Percentiles rank a stretch among this genome's conserved stretches.
phyloP scores from a whole-genome alignment of 2,329 filamentous ascomycete species.

The Diplodia sapinea region DNA sequence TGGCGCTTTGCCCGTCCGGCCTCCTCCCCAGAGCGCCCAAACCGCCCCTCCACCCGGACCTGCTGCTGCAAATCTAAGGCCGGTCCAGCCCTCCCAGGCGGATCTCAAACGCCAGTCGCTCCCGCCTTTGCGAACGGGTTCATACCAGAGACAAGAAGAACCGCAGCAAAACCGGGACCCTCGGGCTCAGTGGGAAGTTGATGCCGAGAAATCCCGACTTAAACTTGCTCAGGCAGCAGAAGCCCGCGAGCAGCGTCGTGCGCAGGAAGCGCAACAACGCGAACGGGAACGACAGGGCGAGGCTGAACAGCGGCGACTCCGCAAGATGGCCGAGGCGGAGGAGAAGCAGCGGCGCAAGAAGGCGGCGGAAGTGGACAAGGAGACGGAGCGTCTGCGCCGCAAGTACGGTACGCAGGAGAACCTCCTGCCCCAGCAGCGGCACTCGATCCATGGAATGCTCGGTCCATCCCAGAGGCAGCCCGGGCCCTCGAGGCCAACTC shows the following conservation, averaged over 20 bases:
- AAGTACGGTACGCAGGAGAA: constrained; percentile 62
- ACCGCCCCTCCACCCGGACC: constrained; percentile 18
- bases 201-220: constrained; percentile 56
- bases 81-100: constrained; percentile 17
- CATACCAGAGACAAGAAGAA: constrained; percentile 36
- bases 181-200: constrained; percentile 59
- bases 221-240: constrained; percentile 16
- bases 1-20: constrained; percentile 4
- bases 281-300: constrained; percentile 62
- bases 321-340: constrained; percentile 70
- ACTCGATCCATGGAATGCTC: constrained; percentile 5
- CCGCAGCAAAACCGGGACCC: constrained; percentile 55
- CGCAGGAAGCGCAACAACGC: constrained; percentile 53
- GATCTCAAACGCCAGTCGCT: constrained; percentile 41
- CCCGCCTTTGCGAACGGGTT: constrained; percentile 40
- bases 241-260: constrained; percentile 38
- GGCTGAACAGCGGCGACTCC: constrained; percentile 65
- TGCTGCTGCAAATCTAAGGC: neutral
- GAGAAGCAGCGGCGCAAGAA: constrained; percentile 59
- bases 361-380: constrained; percentile 66
- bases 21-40: neutral
- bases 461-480: constrained; percentile 3
- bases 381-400: constrained; percentile 74
- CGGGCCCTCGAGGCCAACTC: constrained; percentile 13
- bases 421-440: neutral